These are phyloP conservation scores for Huntiella moniliformis DNA, from an alignment of 2,329 filamentous ascomycete genomes.

Conservation along the genomic window DNA sequence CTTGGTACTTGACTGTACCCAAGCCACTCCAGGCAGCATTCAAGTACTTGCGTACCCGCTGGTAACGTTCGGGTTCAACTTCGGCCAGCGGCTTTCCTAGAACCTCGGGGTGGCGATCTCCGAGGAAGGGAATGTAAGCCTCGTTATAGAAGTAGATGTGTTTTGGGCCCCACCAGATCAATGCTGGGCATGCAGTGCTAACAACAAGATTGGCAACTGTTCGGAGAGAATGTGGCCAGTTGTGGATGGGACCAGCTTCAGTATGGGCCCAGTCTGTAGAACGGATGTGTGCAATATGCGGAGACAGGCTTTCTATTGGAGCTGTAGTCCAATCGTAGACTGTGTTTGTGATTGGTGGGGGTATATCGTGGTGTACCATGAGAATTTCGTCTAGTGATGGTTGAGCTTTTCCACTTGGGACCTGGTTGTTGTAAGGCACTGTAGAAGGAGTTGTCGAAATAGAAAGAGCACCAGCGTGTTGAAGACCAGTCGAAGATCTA, in stretches of 20 bases:
- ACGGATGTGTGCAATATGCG: slow-evolving; percentile 55
- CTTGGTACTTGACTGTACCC: slow-evolving; percentile 71
- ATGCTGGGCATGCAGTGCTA: slow-evolving; percentile 55
- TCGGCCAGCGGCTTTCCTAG: slow-evolving; percentile 56
- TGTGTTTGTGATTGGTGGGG: slow-evolving; percentile 22
- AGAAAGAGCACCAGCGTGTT: not conserved
- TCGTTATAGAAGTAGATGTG: slow-evolving; percentile 54
- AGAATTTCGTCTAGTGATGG: no score
- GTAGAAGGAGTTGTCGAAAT: not conserved
- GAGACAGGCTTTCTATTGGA: slow-evolving; percentile 39
- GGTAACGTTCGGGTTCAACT: slow-evolving; percentile 60
- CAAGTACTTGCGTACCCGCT: slow-evolving; percentile 49
- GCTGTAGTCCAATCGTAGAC: slow-evolving; percentile 66
- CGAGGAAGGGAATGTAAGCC: slow-evolving; percentile 51
- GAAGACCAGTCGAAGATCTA: slow-evolving; percentile 39
- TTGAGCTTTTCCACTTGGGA: no score
- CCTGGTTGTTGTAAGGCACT: not conserved
- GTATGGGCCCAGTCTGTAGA: slow-evolving; percentile 57
- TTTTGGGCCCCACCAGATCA: slow-evolving; percentile 64
- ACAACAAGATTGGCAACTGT: slow-evolving; percentile 70
- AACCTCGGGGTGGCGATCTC: slow-evolving; percentile 54
- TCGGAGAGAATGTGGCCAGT: slow-evolving; percentile 52
- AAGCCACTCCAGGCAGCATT: slow-evolving; percentile 49
- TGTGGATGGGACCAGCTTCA: slow-evolving; percentile 54
- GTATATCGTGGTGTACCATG: slow-evolving; percentile 15